Conservation (phyloP, 768 basidiomycete genomes). For the Pisolithus marmoratus region DNA sequence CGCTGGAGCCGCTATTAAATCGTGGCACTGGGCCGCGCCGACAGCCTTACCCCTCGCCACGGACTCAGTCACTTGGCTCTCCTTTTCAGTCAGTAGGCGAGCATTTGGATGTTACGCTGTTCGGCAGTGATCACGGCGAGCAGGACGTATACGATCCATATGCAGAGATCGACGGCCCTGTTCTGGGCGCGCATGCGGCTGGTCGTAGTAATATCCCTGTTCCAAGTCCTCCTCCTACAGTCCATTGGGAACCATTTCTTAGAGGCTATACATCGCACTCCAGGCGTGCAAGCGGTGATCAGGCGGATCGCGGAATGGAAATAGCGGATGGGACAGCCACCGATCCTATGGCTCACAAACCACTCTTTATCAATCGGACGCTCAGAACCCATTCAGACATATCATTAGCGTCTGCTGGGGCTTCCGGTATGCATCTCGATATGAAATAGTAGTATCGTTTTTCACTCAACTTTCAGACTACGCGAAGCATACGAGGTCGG, state of each 20-base stretch:
- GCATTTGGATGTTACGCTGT: background rate
- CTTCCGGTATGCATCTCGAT: background rate
- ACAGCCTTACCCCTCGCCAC: background rate
- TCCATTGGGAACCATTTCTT: background rate
- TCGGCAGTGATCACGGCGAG: background rate
- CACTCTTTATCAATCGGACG: slow-evolving; percentile 15
- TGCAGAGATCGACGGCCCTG: slow-evolving; percentile 1
- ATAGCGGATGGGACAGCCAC: background rate
- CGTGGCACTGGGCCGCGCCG: slow-evolving; percentile 6
- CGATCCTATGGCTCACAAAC: background rate
- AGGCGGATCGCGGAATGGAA: background rate
- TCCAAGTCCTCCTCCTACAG: slow-evolving; percentile 6
- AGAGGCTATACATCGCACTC: background rate
- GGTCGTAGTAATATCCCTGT: background rate
- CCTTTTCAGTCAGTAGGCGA: background rate
- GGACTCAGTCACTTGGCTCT: background rate
- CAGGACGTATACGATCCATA: background rate
- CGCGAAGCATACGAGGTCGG: background rate
- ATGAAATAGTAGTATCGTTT: background rate
- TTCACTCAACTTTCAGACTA: background rate
- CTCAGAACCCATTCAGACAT: slow-evolving; percentile 17
- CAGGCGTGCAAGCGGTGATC: background rate
- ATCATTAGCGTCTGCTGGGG: slow-evolving; percentile 1
- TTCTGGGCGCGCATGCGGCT: background rate
- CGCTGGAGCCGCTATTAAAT: slow-evolving; percentile 17